phyloP scores from a whole-genome alignment of 1,284 basidiomycete species.

The Puccinia polysora region DNA sequence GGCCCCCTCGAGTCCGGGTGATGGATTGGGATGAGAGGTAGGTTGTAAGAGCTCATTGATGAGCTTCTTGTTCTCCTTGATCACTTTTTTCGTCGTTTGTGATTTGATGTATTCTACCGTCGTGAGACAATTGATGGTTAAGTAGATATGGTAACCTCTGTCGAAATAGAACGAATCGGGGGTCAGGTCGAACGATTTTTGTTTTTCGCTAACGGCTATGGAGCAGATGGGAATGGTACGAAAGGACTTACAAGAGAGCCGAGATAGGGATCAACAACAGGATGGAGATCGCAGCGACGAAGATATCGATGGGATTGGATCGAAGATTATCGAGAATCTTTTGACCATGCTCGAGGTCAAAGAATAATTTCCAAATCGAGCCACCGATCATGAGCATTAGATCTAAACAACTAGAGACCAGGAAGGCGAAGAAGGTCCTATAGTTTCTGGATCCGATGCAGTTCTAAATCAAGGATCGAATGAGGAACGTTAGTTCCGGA shows the following conservation, averaged over 20 bases:
- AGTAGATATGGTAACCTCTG: constrained; percentile 23
- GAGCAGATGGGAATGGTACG: neutral
- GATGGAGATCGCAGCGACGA: neutral
- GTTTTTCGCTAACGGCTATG: neutral
- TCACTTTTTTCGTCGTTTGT: neutral
- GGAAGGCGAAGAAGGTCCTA: constrained; percentile 51
- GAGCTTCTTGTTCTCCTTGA: constrained; percentile 16
- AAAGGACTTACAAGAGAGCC: neutral
- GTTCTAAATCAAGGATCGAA: constrained; percentile 32
- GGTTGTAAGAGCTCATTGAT: neutral
- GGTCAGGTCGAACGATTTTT: neutral
- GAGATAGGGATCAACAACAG: neutral
- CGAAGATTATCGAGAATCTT: neutral
- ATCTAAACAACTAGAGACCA: constrained; percentile 36
- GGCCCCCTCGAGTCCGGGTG: neutral
- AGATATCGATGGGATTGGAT: neutral
- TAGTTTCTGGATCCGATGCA: constrained; percentile 53
- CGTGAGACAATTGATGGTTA: constrained; percentile 18
- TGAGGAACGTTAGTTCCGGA: neutral
- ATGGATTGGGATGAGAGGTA: neutral
- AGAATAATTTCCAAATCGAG: constrained; percentile 13
- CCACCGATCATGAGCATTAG: constrained; percentile 16
- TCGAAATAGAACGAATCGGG: neutral
- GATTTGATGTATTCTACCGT: constrained; percentile 30
- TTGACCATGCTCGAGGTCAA: neutral